Conservation (phyloP, 768 basidiomycete genomes). For the Butyriboletus loyo region DNA sequence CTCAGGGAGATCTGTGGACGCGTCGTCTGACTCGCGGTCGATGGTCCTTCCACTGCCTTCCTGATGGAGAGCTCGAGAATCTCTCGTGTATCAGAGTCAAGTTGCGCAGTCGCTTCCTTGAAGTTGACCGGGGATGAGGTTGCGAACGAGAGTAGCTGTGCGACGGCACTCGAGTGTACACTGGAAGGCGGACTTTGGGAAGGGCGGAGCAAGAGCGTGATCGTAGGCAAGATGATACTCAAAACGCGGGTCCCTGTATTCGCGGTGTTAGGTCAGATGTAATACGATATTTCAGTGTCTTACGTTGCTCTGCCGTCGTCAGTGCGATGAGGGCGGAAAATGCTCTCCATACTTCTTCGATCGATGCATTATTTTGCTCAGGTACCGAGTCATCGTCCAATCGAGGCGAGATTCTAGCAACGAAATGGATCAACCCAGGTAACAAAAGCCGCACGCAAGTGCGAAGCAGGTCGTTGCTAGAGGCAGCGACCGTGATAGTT, state of each 20-base stretch:
- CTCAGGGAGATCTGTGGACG: slow-evolving; percentile 81
- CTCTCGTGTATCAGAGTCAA: slow-evolving; percentile 57
- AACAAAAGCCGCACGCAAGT: slow-evolving; percentile 71
- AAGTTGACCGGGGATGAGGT: slow-evolving; percentile 70
- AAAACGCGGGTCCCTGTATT: slow-evolving; percentile 60
- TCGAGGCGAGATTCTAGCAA: slow-evolving; percentile 64
- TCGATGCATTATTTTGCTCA: slow-evolving; percentile 56
- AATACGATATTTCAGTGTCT: slow-evolving; percentile 27
- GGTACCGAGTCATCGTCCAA: slow-evolving; percentile 55
- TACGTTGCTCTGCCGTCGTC: slow-evolving; percentile 60
- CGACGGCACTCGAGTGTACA: slow-evolving; percentile 56
- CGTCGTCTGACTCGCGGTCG: slow-evolving; percentile 33
- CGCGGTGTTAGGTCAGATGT: slow-evolving; percentile 11
- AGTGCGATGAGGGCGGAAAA: slow-evolving; percentile 62
- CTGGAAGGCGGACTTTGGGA: slow-evolving; percentile 40
- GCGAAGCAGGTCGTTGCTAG: slow-evolving; percentile 63
- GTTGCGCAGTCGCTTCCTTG: slow-evolving; percentile 74
- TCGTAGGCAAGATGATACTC: slow-evolving; percentile 71
- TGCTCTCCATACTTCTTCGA: slow-evolving; percentile 81
- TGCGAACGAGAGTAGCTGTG: slow-evolving; percentile 71
- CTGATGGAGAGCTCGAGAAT: slow-evolving; percentile 76
- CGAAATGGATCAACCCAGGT: slow-evolving; percentile 77
- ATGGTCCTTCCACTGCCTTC: slow-evolving; percentile 58
- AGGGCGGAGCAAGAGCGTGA: slow-evolving; percentile 66
- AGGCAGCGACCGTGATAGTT: slow-evolving; percentile 73